Conservation (phyloP, 805 yeast genomes). For the Wickerhamiella nectarea region DNA sequence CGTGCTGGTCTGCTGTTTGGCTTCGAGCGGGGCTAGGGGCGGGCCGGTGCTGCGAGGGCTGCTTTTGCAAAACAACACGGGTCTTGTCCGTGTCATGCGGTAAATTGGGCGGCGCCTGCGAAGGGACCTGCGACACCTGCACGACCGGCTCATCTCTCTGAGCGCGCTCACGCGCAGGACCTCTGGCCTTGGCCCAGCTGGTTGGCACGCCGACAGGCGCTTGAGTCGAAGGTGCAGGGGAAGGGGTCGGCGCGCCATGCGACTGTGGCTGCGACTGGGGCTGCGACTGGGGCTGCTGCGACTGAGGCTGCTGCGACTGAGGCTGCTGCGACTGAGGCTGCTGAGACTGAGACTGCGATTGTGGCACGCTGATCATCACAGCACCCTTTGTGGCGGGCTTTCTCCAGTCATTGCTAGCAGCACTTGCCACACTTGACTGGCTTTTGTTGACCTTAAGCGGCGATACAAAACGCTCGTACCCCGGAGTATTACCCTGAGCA, state of each 20-base stretch:
- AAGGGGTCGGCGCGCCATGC: too few relatives aligned
- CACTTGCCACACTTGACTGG: not conserved
- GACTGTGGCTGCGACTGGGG: not conserved
- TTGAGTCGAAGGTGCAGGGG: not conserved
- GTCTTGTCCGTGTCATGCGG: not conserved
- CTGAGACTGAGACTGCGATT: not conserved
- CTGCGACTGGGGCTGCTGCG: too few relatives aligned
- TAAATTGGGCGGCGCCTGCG: not conserved
- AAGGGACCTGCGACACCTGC: not conserved
- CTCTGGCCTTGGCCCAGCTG: slow-evolving; percentile 3
- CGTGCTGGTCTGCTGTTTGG: too few relatives aligned
- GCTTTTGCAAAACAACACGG: not conserved
- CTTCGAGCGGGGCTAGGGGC: too few relatives aligned
- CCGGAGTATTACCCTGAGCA: slow-evolving; percentile 5
- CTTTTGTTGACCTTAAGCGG: slow-evolving; percentile 11
- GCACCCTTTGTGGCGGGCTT: slow-evolving; percentile 1
- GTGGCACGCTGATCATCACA: slow-evolving; percentile 3
- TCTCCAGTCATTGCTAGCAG: slow-evolving; percentile 1
- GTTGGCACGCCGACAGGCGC: not conserved
- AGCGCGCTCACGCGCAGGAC: not conserved
- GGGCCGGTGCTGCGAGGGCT: not conserved
- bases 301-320: too few relatives aligned
- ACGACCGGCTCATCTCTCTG: not conserved
- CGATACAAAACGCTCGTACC: slow-evolving; percentile 7
- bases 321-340: too few relatives aligned